These are phyloP conservation scores for Taphrina sp. DNA, from an alignment of 1,139 yeast genomes.

Conservation along the genomic window DNA sequence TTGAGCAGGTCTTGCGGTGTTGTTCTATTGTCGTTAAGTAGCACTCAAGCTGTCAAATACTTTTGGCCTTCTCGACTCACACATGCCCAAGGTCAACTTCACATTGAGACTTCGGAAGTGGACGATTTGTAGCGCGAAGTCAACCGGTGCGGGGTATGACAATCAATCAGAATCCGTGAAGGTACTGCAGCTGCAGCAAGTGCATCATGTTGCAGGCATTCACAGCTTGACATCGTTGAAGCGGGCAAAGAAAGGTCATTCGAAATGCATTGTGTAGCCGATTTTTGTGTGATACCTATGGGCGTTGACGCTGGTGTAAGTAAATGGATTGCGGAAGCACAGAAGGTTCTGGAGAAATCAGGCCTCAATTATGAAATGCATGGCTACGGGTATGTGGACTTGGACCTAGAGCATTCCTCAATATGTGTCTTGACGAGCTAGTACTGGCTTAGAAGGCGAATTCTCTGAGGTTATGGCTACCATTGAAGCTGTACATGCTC, in stretches of 20 bases:
- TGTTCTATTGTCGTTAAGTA: too few species aligned
- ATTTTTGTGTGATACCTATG: slow-evolving; percentile 28
- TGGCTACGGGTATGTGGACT: slow-evolving; percentile 11
- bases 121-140: too few species aligned
- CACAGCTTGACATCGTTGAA: too few species aligned
- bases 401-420: neutral
- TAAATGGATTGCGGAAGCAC: slow-evolving; percentile 26
- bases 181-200: too few species aligned
- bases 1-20: too few species aligned
- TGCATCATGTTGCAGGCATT: too few species aligned
- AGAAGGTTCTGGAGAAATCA: slow-evolving; percentile 19
- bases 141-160: too few species aligned
- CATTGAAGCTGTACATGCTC: slow-evolving; percentile 19
- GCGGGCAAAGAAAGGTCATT: neutral
- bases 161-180: too few species aligned
- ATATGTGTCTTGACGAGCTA: neutral
- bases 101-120: too few species aligned
- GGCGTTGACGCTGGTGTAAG: slow-evolving; percentile 18
- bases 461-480: slow-evolving; percentile 29
- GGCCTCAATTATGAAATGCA: slow-evolving; percentile 24
- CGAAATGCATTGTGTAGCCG: slow-evolving; percentile 29
- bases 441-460: slow-evolving; percentile 30
- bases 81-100: too few species aligned
- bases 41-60: too few species aligned
- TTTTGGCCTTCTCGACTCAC: too few species aligned